Base-by-base conservation (phyloP, 2,329 filamentous ascomycete genomes). In the Aspergillus niger region DNA sequence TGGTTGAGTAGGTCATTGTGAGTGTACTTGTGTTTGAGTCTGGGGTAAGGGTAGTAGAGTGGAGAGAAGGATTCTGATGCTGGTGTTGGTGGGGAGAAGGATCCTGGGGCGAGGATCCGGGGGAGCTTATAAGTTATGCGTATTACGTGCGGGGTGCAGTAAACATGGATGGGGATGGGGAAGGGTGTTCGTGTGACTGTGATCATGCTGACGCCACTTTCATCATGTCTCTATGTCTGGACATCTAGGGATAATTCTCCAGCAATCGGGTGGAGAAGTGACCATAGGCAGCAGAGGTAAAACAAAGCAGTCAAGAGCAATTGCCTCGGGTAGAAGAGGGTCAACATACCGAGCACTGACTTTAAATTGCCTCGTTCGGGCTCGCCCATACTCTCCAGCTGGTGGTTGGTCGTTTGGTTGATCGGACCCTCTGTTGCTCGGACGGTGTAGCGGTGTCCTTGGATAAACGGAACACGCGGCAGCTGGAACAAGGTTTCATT, bases 381-480 rank as follows among this genome's bases (percentile, higher is more conserved):
- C 26, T 62, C 64, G 3, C 55, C 55, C 2, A 71, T 48, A 11
- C 67, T 51, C n/a, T 62, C 50, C 15, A 72, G 55, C 43, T 72
- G 64, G n/a, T 63, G 58, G 41, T 41, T 44, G 20, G 69, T 69
- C 22, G 75, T 67, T 24, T 70, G 65, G 0, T 65, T 53, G 48
- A 66, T 44, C 8, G 61, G 48, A 10, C 59, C 60, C 10, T 68
- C 62, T 17, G 68, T 69, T 0, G 72, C 73, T 28, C 65, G 64
- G 6, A 76, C 67, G 2, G 65, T 62, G 62, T 78, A 79, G 43
- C 69, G 67, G 36, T 70, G 70, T 0, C 72, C 76, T 8, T 64
- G 62, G 11, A 66, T 58, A 24, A 78, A 60, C 5, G 67, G 60
- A 3, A 71, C 58, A 7, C 65, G 64, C 0, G 70, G 70, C 22